phyloP scores from a whole-genome alignment of 371 early-diverging fungal genomes.

The Actinomucor elegans region DNA sequence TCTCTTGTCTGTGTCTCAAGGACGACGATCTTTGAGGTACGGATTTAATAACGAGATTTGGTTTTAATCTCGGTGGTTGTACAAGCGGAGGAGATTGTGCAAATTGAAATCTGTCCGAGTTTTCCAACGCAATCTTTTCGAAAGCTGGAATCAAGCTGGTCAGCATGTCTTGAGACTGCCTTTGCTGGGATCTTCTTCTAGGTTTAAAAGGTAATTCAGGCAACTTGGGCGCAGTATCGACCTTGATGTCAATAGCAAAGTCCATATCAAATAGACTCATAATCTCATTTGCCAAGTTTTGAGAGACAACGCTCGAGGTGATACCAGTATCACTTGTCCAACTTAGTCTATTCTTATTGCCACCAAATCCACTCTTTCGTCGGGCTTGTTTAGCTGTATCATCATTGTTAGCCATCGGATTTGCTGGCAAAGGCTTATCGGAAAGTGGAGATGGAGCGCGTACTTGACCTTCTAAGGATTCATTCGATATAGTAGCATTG shows the following conservation, averaged over 20 bases:
- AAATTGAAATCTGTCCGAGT: conserved; percentile 1
- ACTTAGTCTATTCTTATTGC: conserved; percentile 33
- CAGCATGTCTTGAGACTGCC: conserved; percentile 24
- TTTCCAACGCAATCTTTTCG: conserved; percentile 24
- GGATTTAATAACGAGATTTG: conserved; percentile 23
- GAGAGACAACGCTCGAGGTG: conserved; percentile 30
- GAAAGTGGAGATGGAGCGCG: conserved; percentile 15
- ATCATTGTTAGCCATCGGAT: conserved; percentile 8
- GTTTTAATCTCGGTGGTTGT: background rate
- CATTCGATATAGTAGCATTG: conserved; percentile 16
- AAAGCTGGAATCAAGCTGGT: conserved; percentile 22
- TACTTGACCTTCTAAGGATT: conserved; percentile 11
- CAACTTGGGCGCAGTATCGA: conserved; percentile 39
- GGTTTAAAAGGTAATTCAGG: conserved; percentile 36
- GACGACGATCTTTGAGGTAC: conserved; percentile 31
- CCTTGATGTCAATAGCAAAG: conserved; percentile 45
- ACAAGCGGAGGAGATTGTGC: background rate
- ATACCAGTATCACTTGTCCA: conserved; percentile 46
- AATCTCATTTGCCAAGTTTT: conserved; percentile 44
- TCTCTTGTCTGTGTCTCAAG: conserved; percentile 16
- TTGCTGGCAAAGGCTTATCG: conserved; percentile 26
- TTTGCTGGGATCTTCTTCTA: conserved; percentile 6
- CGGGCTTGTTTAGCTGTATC: conserved; percentile 17
- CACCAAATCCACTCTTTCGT: conserved; percentile 22
- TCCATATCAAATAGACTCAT: conserved; percentile 58